Percentiles rank a stretch among this genome's conserved stretches.
Evolutionary conservation across 2,329 filamentous ascomycete species (phyloP).

Genomic region (Sclerotinia trifoliorum): DNA sequence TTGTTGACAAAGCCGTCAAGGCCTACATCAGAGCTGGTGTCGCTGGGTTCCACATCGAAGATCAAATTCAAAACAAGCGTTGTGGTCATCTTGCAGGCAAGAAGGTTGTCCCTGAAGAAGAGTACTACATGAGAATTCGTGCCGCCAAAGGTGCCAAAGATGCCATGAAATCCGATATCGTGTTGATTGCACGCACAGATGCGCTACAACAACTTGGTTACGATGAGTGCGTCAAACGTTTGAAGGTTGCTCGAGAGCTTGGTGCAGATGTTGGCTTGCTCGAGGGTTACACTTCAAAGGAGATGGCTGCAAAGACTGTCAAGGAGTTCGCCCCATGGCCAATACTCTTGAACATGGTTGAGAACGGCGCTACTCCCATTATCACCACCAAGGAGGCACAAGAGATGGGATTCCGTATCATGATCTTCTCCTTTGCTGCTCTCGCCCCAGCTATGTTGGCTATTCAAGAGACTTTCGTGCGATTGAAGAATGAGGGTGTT

Average conservation of each 20-base stretch:
- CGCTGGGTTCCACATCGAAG: constrained; percentile 60
- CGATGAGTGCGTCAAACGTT: constrained; percentile 52
- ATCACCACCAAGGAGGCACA: constrained; percentile 53
- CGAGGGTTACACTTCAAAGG: constrained; percentile 54
- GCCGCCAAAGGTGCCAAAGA: constrained; percentile 54
- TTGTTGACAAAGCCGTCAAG: constrained; percentile 53
- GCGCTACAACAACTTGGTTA: constrained; percentile 57
- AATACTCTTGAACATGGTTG: constrained; percentile 58
- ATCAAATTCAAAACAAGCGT: constrained; percentile 63
- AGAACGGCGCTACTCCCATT: constrained; percentile 54
- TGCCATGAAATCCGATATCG: constrained; percentile 54
- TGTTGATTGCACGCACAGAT: constrained; percentile 64
- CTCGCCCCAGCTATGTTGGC: constrained; percentile 49
- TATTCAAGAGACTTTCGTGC: constrained; percentile 43
- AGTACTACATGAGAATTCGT: constrained; percentile 55
- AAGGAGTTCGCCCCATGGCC: constrained; percentile 49
- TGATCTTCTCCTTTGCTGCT: constrained; percentile 55
- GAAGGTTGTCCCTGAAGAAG: constrained; percentile 52
- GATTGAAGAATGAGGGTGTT: constrained; percentile 43
- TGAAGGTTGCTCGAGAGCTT: constrained; percentile 51
- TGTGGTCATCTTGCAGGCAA: constrained; percentile 65
- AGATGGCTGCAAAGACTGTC: constrained; percentile 49
- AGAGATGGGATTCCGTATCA: constrained; percentile 56
- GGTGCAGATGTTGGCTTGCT: constrained; percentile 61
- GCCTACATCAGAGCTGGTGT: constrained; percentile 56